Evolutionary conservation across 345 rosid species (phyloP).

Genomic region (Kandelia obovata): DNA sequence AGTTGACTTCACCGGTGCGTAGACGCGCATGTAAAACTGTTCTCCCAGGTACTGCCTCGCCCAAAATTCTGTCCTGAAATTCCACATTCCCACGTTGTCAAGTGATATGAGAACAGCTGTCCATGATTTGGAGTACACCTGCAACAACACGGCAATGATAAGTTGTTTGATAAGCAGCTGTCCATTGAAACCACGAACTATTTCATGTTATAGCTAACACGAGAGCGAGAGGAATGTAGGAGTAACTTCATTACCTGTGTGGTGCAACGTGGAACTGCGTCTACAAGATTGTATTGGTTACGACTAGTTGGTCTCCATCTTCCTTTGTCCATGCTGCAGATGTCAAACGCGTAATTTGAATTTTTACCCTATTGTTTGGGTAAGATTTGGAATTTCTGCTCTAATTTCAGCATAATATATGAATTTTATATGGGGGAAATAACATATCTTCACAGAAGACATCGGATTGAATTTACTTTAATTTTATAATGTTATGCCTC

Average conservation of each 20-base stretch:
- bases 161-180: too few relatives aligned
- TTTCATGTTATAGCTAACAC: not conserved
- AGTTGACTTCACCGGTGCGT: slow-evolving; percentile 18
- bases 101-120: slow-evolving; percentile 36
- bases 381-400: not conserved
- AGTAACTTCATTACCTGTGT: slow-evolving; percentile 14
- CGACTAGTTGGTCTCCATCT: slow-evolving; percentile 61
- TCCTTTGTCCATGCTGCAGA: slow-evolving; percentile 73
- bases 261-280: slow-evolving; percentile 70
- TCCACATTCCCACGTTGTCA: slow-evolving; percentile 52
- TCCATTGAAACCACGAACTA: too few relatives aligned
- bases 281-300: slow-evolving; percentile 63
- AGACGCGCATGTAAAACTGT: slow-evolving; percentile 40
- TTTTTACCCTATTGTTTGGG: not conserved
- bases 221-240: not conserved
- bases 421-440: too few relatives aligned
- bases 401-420: too few relatives aligned
- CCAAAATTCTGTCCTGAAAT: slow-evolving; percentile 39
- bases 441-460: too few relatives aligned
- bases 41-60: slow-evolving; percentile 43
- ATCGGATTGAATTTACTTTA: not conserved
- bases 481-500: not conserved
- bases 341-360: not conserved
- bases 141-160: slow-evolving; percentile 1
- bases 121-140: slow-evolving; percentile 45